Evolutionary conservation across 1,284 basidiomycete species (phyloP).

Genomic region (Clitocybe nebularis): DNA sequence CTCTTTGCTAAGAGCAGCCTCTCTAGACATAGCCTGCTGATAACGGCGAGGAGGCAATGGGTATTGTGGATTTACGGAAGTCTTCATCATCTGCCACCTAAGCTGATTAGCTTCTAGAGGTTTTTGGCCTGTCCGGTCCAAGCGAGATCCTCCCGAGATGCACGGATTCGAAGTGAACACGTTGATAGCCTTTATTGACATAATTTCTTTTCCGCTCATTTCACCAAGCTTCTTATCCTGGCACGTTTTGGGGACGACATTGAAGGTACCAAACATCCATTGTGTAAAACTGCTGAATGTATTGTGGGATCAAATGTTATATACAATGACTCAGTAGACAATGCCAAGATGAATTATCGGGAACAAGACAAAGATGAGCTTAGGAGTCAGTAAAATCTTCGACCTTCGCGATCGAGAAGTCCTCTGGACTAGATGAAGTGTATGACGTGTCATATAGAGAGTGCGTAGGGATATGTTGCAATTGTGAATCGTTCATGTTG

Average conservation of each 20-base stretch:
- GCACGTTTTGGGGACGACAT: too few relatives aligned
- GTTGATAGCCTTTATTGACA: slow-evolving; percentile 7
- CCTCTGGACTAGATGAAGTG: slow-evolving; percentile 34
- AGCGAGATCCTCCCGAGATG: slow-evolving; percentile 19
- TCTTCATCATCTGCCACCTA: too few relatives aligned
- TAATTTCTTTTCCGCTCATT: not conserved
- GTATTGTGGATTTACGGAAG: too few relatives aligned
- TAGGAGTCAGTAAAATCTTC: slow-evolving; percentile 34
- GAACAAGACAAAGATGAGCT: slow-evolving; percentile 2
- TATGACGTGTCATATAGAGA: slow-evolving; percentile 30
- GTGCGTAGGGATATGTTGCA: slow-evolving; percentile 24
- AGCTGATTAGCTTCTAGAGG: too few relatives aligned
- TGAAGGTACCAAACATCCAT: too few relatives aligned
- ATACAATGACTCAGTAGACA: too few relatives aligned
- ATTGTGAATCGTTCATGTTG: slow-evolving; percentile 27
- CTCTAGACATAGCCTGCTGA: too few relatives aligned
- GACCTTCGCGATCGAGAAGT: slow-evolving; percentile 31
- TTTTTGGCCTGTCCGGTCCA: too few relatives aligned
- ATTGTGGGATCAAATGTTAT: too few relatives aligned
- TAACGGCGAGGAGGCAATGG: too few relatives aligned
- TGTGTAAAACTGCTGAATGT: too few relatives aligned
- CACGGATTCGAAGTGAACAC: slow-evolving; percentile 11
- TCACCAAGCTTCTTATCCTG: not conserved
- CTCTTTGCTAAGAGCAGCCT: too few relatives aligned
- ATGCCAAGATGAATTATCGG: not conserved